Conservation (phyloP, 1,139 yeast genomes). For the Arxiozyma slooffiae region DNA sequence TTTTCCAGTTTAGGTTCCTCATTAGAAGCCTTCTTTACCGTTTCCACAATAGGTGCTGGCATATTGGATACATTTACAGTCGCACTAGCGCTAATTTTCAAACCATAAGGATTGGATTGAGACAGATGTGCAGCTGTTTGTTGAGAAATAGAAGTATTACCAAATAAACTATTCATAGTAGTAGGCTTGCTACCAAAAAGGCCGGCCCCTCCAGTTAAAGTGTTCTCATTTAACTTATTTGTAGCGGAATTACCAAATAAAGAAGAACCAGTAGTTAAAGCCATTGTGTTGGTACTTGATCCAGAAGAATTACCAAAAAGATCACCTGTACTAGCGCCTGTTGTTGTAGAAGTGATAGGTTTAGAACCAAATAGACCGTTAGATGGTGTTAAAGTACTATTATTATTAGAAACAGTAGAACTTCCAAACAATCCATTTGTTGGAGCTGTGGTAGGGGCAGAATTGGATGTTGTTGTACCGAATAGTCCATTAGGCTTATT, state of each 20-base stretch:
- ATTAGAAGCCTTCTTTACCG: conserved; percentile 9
- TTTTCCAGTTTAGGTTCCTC: not conserved
- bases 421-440: conserved; percentile 24
- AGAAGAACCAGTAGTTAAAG: conserved; percentile 4
- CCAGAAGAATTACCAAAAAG: conserved; percentile 6
- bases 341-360: conserved; percentile 1
- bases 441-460: conserved; percentile 2
- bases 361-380: conserved; percentile 4
- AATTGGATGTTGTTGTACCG: conserved; percentile 1
- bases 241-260: conserved; percentile 8
- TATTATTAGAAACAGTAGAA: conserved; percentile 6
- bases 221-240: not conserved
- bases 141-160: conserved; percentile 8
- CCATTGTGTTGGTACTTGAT: conserved; percentile 3
- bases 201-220: conserved; percentile 11
- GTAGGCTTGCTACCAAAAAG: conserved; percentile 20
- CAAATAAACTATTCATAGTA: conserved; percentile 6
- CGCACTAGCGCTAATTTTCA: conserved; percentile 19
- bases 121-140: conserved; percentile 1
- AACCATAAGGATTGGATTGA: conserved; percentile 26
- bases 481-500: conserved; percentile 1
- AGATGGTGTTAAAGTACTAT: conserved; percentile 5
- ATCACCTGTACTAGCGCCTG: conserved; percentile 4
- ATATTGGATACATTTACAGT: conserved; percentile 26
- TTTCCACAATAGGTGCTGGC: conserved; percentile 34